A percentile compares a stretch with the other conserved stretches of the same genome.
These are phyloP conservation scores for Lactarius sanguifluus DNA, from an alignment of 768 basidiomycete genomes.

Conservation along the genomic window DNA sequence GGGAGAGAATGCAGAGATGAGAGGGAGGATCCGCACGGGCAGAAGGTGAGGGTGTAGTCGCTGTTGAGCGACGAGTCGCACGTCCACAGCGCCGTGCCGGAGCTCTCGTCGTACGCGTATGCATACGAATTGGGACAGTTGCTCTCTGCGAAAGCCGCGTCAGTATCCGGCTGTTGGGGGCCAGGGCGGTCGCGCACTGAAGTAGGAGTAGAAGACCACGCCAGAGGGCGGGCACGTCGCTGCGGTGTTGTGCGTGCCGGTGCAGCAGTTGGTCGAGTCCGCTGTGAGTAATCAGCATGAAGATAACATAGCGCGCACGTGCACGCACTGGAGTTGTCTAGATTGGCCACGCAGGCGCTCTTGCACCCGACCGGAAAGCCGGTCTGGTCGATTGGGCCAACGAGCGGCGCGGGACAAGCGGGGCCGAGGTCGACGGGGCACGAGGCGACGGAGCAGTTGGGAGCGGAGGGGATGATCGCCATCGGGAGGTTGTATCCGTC, in stretches of 20 bases:
- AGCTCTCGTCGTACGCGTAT: slow-evolving; percentile 56
- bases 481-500: slow-evolving; percentile 50
- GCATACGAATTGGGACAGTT: slow-evolving; percentile 50
- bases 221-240: slow-evolving; percentile 41
- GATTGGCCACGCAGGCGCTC: slow-evolving; percentile 51
- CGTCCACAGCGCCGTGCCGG: slow-evolving; percentile 53
- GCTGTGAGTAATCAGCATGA: slow-evolving; percentile 30
- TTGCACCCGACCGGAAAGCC: slow-evolving; percentile 61
- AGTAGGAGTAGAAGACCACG: slow-evolving; percentile 26
- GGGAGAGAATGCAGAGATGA: background rate
- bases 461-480: slow-evolving; percentile 31
- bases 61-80: slow-evolving; percentile 41
- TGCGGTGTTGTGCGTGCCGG: slow-evolving; percentile 35
- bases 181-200: background rate
- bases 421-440: slow-evolving; percentile 33
- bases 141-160: slow-evolving; percentile 33
- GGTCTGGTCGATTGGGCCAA: slow-evolving; percentile 52
- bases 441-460: slow-evolving; percentile 32
- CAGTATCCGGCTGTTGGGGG: background rate
- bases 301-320: background rate
- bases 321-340: slow-evolving; percentile 38
- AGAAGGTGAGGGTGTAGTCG: slow-evolving; percentile 37
- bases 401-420: slow-evolving; percentile 50
- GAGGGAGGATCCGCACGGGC: slow-evolving; percentile 30
- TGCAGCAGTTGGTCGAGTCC: slow-evolving; percentile 43